phyloP scores from a whole-genome alignment of 2,329 filamentous ascomycete genomes.

The Blumeriella jaapii region DNA sequence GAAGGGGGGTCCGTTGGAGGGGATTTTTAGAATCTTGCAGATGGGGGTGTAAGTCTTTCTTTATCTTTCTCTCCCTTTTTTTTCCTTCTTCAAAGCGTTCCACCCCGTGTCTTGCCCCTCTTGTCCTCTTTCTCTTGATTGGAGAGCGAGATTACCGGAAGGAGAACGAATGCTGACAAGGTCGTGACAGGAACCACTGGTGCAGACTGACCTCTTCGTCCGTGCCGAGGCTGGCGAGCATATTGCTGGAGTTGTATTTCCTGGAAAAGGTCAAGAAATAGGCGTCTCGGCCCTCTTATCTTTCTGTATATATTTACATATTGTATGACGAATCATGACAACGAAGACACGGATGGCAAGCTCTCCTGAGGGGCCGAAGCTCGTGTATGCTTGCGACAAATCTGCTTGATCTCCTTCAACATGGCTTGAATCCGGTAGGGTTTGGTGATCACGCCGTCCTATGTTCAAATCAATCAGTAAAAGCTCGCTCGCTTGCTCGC shows the following conservation, averaged over 20 bases:
- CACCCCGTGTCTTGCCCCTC: too few relatives aligned
- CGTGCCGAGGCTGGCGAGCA: slow-evolving; percentile 16
- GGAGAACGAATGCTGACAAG: slow-evolving; percentile 3
- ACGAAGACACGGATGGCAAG: not conserved
- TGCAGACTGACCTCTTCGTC: slow-evolving; percentile 20
- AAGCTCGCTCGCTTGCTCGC: slow-evolving; percentile 8
- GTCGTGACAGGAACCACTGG: slow-evolving; percentile 21
- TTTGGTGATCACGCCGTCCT: slow-evolving; percentile 22
- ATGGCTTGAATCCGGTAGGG: slow-evolving; percentile 19
- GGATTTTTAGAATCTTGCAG: slow-evolving; percentile 23
- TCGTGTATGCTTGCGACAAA: slow-evolving; percentile 2
- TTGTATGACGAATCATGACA: slow-evolving; percentile 1
- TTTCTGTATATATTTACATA: not conserved
- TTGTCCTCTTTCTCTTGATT: too few relatives aligned
- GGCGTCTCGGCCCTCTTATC: not conserved
- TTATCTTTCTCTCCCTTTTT: not conserved
- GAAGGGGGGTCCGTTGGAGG: slow-evolving; percentile 21
- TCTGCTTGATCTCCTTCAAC: slow-evolving; percentile 17
- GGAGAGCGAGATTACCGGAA: too few relatives aligned
- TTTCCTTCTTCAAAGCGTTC: not conserved
- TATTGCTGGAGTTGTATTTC: slow-evolving; percentile 25
- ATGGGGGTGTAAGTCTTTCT: slow-evolving; percentile 20
- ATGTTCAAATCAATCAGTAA: too few relatives aligned
- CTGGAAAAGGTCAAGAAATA: slow-evolving; percentile 15
- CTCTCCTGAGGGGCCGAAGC: too few relatives aligned